Base-by-base conservation (phyloP, 2,329 filamentous ascomycete genomes). In the Ampelomyces quisqualis region DNA sequence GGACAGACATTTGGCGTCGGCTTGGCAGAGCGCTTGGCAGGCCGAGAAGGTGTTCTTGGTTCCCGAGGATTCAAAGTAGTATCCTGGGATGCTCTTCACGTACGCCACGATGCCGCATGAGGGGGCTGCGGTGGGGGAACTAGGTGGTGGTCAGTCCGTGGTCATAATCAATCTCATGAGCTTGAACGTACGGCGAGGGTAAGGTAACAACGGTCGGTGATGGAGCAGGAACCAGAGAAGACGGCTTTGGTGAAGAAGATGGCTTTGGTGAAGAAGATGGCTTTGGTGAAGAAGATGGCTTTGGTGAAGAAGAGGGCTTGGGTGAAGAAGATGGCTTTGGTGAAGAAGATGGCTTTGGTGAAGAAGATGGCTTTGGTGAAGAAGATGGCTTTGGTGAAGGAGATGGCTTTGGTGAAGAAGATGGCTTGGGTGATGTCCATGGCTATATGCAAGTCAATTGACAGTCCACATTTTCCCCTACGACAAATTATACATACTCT, bases 31-130 rank as follows among this genome's bases (percentile, higher is more conserved):
- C 2, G 54, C 56, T 20, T 50, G 51, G 48, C 62, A 65, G 7
- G 57, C 52, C 2, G 51, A 34, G 33, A 53, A 65, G 6, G 53
- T 65, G 45, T 64, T 65, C 49, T 62, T 62, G 2, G 60, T 65
- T 17, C 62, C 62, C 30, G 51, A 58, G 18, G 59, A 63, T 31
- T 65, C 62, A 34, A 65, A 65, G 49, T 60, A 61, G 52, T 64
- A 65, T 8, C 60, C 62, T 3, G 57, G 48, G 3, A 48, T 58
- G 21, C 41, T 52, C 45, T 62, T 64, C 20, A 61, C 61, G 42
- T 65, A 65, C 8, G 55, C 62, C 14, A 59, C 59, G 24, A 65
- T 47, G 8, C 62, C 62, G 35, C 60, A 65, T 35, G 53, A 49
- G 7, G 53, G 34, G 4, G 29, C 22, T 7, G 23, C 22, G 10